These are phyloP conservation scores for Collybia sordida DNA, from an alignment of 768 basidiomycete species.

Conservation along the genomic window DNA sequence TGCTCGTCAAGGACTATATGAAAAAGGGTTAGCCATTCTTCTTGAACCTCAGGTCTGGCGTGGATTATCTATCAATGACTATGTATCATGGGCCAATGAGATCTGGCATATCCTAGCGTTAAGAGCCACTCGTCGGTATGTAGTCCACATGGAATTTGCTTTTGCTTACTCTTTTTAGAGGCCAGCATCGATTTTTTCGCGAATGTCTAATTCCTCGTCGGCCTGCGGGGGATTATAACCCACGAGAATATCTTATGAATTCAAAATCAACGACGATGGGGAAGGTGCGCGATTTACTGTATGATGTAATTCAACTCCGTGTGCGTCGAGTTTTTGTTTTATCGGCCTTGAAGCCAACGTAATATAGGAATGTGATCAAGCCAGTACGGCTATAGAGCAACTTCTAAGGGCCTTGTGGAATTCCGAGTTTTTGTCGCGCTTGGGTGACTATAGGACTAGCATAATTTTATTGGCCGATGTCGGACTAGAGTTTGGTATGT, in stretches of 20 bases:
- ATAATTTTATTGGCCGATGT: slow-evolving; percentile 77
- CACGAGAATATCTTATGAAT: slow-evolving; percentile 58
- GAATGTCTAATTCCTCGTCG: slow-evolving; percentile 63
- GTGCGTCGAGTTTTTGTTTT: slow-evolving; percentile 28
- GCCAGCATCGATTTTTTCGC: slow-evolving; percentile 63
- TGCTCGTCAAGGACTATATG: slow-evolving; percentile 69
- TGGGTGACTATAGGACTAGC: slow-evolving; percentile 65
- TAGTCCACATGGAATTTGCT: slow-evolving; percentile 4
- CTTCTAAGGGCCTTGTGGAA: slow-evolving; percentile 76
- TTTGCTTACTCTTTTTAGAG: slow-evolving; percentile 34
- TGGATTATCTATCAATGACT: slow-evolving; percentile 62
- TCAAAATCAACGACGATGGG: slow-evolving; percentile 35
- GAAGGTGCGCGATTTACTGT: slow-evolving; percentile 42
- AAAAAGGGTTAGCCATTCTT: slow-evolving; percentile 58
- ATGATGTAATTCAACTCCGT: slow-evolving; percentile 45
- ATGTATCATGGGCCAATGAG: slow-evolving; percentile 70
- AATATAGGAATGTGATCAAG: slow-evolving; percentile 62
- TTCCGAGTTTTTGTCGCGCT: slow-evolving; percentile 74
- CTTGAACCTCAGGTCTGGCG: slow-evolving; percentile 72
- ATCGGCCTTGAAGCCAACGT: slow-evolving; percentile 2
- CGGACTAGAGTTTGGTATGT: slow-evolving; percentile 75
- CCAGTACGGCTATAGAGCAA: slow-evolving; percentile 58
- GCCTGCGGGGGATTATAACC: slow-evolving; percentile 53
- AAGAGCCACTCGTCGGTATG: slow-evolving; percentile 67
- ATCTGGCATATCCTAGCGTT: slow-evolving; percentile 78